Evolutionary conservation across 768 basidiomycete species (phyloP), one percentile per base, ranked within the genome.

Genomic region (Lactarius psammicola): DNA sequence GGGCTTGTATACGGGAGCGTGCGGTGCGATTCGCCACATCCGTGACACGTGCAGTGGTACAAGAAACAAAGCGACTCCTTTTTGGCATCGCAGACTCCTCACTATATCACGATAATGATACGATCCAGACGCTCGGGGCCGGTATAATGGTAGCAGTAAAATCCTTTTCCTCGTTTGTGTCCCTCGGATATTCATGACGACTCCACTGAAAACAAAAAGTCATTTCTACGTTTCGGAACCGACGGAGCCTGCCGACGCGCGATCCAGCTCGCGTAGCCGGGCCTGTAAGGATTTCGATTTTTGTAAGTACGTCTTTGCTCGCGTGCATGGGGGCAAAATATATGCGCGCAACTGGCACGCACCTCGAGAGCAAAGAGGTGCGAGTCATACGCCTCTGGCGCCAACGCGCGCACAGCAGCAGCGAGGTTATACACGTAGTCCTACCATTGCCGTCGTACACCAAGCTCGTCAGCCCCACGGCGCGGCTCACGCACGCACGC

Each of bases 391-490:
- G 90, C 90, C 36, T 85, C 80, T 0, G 90, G 89, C 0, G 89
- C 87, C 2, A 98, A 84, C 15, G 83, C 75, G n/a, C 87, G 81
- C 0, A 98, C 84, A 0, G 91, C 84, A 20, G 84, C 80, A 0
- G 86, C 87, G 1, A 98, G 85, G 13, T 84, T 80, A 73, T 88
- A 96, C 2, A 97, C 79, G 72, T 98, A 98, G 40, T 97, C 94
- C 93, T 95, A 56, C 28, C 34, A 11, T 17, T 26, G 7, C 30
- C 30, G 17, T 40, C n/a, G n/a, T n/a, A n/a, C n/a, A n/a, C n/a
- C n/a, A n/a, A n/a, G n/a, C n/a, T 6, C 23, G 26, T 33, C 26
- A 36, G 62, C n/a, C 33, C 30, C 31, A 4, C 9, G 10, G 11
- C 44, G 20, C 34, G 30, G 44, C 9, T 5, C 33, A 38, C 40